phyloP scores from a whole-genome alignment of 331 rosid genomes.

The Stylosanthes scabra region DNA sequence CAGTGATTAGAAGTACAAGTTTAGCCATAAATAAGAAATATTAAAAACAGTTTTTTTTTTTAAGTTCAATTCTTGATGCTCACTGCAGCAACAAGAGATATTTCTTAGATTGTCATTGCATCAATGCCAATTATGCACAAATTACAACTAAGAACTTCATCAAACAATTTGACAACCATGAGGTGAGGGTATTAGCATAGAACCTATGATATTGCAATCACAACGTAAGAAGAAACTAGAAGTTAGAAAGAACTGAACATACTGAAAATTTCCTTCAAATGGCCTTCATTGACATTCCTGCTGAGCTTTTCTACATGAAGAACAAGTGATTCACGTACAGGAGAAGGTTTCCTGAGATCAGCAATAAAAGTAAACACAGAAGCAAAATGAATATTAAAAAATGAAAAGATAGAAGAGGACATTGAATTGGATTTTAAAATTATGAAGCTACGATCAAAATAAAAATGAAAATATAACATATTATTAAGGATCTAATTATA shows the following conservation, averaged over 20 bases:
- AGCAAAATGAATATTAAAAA: conserved; percentile 7
- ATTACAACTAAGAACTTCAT: conserved; percentile 14
- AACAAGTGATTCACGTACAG: conserved; percentile 79
- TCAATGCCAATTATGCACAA: neutral
- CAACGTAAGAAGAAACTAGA: conserved; percentile 21
- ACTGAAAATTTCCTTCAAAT: conserved; percentile 91
- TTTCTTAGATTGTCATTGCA: conserved; percentile 7
- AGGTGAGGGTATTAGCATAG: neutral
- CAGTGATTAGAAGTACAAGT: neutral
- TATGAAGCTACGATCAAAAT: conserved; percentile 8
- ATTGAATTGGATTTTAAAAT: conserved; percentile 9
- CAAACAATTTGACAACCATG: neutral
- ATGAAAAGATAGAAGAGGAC: neutral
- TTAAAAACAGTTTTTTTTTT: neutral
- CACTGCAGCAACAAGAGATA: neutral
- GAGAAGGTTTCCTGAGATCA: conserved; percentile 84
- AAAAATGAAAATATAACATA: neutral
- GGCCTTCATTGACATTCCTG: conserved; percentile 97
- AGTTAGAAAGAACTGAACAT: conserved; percentile 45
- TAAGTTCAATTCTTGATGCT: conserved; percentile 12
- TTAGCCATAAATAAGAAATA: neutral
- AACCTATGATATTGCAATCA: neutral
- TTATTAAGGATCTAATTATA: neutral
- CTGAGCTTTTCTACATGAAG: conserved; percentile 88
- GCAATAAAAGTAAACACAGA: conserved; percentile 24